A percentile compares a stretch with the other conserved stretches of the same genome.
Evolutionary conservation across 2,329 filamentous ascomycete species (phyloP).

Genomic region (Lasiodiplodia theobromae): DNA sequence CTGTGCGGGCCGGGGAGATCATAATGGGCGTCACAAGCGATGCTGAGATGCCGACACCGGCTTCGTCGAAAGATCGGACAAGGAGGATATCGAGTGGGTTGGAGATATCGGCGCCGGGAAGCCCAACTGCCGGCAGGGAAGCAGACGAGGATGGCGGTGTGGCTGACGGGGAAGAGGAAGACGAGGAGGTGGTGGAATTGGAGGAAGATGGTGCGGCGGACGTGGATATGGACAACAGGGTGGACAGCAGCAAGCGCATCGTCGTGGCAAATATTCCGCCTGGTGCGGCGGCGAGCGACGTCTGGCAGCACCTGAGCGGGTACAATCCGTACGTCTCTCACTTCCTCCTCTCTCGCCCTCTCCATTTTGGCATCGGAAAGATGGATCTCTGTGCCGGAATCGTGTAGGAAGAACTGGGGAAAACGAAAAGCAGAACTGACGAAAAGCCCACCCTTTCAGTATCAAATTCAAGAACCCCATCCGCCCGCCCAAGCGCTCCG

Average conservation of each 20-base stretch:
- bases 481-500: conserved; percentile 8
- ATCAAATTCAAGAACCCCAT: conserved; percentile 12
- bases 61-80: not conserved
- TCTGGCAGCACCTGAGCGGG: not conserved
- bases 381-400: too few relatives aligned
- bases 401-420: not conserved
- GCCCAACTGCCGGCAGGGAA: not conserved
- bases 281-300: not conserved
- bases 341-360: too few relatives aligned
- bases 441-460: not conserved
- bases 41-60: not conserved
- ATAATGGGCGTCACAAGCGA: not conserved
- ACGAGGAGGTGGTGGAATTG: not conserved
- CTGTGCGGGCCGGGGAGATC: conserved; percentile 7
- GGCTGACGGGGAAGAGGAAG: not conserved
- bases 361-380: not conserved
- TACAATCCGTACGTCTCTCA: conserved; percentile 5
- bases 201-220: not conserved
- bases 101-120: not conserved
- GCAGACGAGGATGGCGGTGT: not conserved
- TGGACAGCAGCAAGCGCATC: not conserved
- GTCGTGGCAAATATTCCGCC: conserved; percentile 21
- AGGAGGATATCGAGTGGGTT: conserved; percentile 5
- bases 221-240: not conserved
- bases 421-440: not conserved